These are phyloP conservation scores for Tetragonia tetragonoides DNA, from an alignment of 148 eudicot species.

Conservation along the genomic window DNA sequence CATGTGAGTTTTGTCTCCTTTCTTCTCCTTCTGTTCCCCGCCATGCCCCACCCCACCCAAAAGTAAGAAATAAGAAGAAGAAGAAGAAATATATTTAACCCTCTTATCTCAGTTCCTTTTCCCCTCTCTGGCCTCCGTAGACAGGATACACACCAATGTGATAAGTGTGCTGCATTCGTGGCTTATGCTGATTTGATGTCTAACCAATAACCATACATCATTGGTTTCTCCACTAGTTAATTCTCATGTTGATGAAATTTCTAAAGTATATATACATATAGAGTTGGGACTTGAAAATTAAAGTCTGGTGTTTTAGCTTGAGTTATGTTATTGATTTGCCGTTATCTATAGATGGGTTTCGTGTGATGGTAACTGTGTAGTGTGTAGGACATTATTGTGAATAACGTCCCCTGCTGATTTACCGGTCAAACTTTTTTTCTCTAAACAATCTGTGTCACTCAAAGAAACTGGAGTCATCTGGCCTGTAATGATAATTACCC, in stretches of 20 bases:
- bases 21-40: neutral
- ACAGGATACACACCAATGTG: neutral
- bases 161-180: neutral
- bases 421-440: too few relatives aligned
- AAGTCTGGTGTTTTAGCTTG: neutral
- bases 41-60: neutral
- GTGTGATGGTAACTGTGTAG: too few relatives aligned
- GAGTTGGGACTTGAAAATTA: neutral
- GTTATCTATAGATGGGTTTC: too few relatives aligned
- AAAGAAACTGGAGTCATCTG: too few relatives aligned
- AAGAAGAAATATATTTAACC: too few relatives aligned
- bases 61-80: neutral
- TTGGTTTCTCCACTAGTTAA: too few relatives aligned
- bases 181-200: neutral
- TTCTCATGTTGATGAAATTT: too few relatives aligned
- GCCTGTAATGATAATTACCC: too few relatives aligned
- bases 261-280: neutral
- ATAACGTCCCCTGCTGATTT: too few relatives aligned
- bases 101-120: neutral
- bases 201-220: too few relatives aligned
- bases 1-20: conserved; percentile 47
- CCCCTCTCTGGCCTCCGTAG: neutral
- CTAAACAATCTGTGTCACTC: too few relatives aligned
- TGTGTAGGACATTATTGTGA: too few relatives aligned
- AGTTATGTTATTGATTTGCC: neutral